Percentiles rank a stretch among this genome's conserved stretches.
These are phyloP conservation scores for Pontederia crassipes DNA, from an alignment of 176 grass and related monocot species.

Conservation along the genomic window DNA sequence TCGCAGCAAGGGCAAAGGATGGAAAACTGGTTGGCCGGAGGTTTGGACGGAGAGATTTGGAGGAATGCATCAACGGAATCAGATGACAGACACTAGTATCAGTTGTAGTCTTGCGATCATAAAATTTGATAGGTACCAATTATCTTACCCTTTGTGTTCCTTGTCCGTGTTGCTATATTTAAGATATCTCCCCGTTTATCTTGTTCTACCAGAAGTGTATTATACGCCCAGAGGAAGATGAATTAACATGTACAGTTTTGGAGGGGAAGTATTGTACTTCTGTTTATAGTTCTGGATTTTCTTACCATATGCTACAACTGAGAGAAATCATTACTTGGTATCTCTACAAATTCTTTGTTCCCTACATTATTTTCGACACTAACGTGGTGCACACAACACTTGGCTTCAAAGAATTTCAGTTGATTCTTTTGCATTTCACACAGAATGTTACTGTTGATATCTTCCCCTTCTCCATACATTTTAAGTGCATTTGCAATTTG, in stretches of 20 bases:
- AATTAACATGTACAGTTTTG: constrained; percentile 2
- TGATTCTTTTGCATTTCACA: too few species aligned
- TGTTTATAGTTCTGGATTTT: too few species aligned
- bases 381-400: too few species aligned
- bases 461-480: too few species aligned
- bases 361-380: too few species aligned
- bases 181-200: not conserved
- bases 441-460: too few species aligned
- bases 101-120: too few species aligned
- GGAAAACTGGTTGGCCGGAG: constrained; percentile 41
- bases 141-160: not conserved
- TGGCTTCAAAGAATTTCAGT: too few species aligned
- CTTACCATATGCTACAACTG: too few species aligned
- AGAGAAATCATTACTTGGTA: too few species aligned
- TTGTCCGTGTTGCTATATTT: not conserved
- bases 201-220: not conserved
- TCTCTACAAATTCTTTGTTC: too few species aligned
- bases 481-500: too few species aligned
- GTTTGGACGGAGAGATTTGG: constrained; percentile 68
- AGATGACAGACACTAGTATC: constrained; percentile 10
- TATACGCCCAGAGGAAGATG: not conserved
- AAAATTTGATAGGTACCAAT: not conserved
- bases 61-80: constrained; percentile 53
- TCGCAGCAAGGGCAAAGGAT: constrained; percentile 61
- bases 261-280: not conserved